Percentiles rank a stretch among this genome's conserved stretches.
Conservation (phyloP, 2,329 filamentous ascomycete species). For the Byssothecium circinans region DNA sequence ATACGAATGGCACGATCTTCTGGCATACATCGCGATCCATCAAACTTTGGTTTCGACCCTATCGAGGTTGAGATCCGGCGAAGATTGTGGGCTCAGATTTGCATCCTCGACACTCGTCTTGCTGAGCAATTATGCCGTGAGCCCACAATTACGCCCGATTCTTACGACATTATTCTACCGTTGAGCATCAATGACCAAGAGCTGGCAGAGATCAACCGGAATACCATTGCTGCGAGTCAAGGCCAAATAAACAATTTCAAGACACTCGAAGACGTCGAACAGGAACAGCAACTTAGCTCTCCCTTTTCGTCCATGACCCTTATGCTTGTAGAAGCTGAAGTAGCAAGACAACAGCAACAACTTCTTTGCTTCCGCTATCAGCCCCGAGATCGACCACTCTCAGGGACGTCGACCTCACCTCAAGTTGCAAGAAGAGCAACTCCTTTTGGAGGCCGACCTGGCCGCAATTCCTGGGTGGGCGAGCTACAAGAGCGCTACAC, state of each 20-base stretch:
- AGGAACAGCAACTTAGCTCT: slow-evolving; percentile 12
- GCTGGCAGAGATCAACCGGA: slow-evolving; percentile 40
- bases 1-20: slow-evolving; percentile 20
- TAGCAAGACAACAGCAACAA: slow-evolving; percentile 17
- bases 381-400: slow-evolving; percentile 16
- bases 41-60: slow-evolving; percentile 64
- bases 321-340: slow-evolving; percentile 17
- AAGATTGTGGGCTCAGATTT: slow-evolving; percentile 73
- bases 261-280: slow-evolving; percentile 15
- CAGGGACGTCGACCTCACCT: slow-evolving; percentile 5
- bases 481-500: slow-evolving; percentile 14
- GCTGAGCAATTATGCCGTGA: slow-evolving; percentile 71
- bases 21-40: slow-evolving; percentile 46
- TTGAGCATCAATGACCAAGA: slow-evolving; percentile 68
- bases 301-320: slow-evolving; percentile 22
- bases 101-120: slow-evolving; percentile 71
- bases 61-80: slow-evolving; percentile 70
- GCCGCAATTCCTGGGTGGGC: slow-evolving; percentile 10
- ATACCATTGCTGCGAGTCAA: slow-evolving; percentile 3
- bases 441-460: slow-evolving; percentile 4
- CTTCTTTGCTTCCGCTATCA: slow-evolving; percentile 15
- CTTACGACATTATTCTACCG: slow-evolving; percentile 72
- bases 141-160: slow-evolving; percentile 66
- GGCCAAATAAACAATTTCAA: slow-evolving; percentile 8
- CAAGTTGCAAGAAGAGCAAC: slow-evolving; percentile 4